Percentiles rank a stretch among this genome's conserved stretches.
Conservation (phyloP, 2,329 filamentous ascomycete genomes). For the Penicillium janthinellum region DNA sequence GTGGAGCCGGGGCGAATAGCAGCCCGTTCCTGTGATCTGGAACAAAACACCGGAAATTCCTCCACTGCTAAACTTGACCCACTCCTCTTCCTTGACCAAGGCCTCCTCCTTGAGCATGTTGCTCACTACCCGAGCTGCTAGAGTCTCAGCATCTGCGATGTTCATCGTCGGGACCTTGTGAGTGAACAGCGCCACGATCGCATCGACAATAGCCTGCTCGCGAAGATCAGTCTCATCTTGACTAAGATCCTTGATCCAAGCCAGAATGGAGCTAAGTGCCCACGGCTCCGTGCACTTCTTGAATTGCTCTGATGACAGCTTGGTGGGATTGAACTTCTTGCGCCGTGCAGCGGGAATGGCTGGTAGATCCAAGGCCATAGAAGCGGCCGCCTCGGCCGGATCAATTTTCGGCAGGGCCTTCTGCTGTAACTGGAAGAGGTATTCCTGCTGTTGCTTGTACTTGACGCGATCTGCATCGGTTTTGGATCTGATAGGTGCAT, state of each 20-base stretch:
- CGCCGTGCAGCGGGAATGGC: conserved; percentile 77
- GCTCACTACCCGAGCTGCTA: conserved; percentile 75
- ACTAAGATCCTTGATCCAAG: conserved; percentile 85
- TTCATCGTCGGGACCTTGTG: conserved; percentile 98
- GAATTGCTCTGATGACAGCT: conserved; percentile 78
- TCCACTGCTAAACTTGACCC: conserved; percentile 87
- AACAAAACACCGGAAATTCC: conserved; percentile 86
- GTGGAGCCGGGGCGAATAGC: conserved; percentile 85
- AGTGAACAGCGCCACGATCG: conserved; percentile 84
- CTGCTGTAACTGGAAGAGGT: conserved; percentile 55
- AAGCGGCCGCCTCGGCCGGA: conserved; percentile 42
- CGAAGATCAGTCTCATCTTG: conserved; percentile 89
- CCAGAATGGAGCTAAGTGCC: conserved; percentile 84
- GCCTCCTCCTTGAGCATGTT: conserved; percentile 79
- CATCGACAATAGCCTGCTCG: conserved; percentile 81
- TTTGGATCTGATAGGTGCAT: conserved; percentile 85
- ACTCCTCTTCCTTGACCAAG: conserved; percentile 88
- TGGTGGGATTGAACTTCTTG: conserved; percentile 81
- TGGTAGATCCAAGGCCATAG: conserved; percentile 76
- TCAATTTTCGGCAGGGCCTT: conserved; percentile 52
- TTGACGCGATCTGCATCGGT: conserved; percentile 78
- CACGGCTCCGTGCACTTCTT: conserved; percentile 85
- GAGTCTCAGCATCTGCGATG: conserved; percentile 87
- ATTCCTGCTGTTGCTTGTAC: conserved; percentile 56
- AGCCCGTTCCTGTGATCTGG: conserved; percentile 88